Percentiles rank a stretch among this genome's conserved stretches.
phyloP scores from a whole-genome alignment of 2,329 filamentous ascomycete species.

The Pestalotiopsis sp. region DNA sequence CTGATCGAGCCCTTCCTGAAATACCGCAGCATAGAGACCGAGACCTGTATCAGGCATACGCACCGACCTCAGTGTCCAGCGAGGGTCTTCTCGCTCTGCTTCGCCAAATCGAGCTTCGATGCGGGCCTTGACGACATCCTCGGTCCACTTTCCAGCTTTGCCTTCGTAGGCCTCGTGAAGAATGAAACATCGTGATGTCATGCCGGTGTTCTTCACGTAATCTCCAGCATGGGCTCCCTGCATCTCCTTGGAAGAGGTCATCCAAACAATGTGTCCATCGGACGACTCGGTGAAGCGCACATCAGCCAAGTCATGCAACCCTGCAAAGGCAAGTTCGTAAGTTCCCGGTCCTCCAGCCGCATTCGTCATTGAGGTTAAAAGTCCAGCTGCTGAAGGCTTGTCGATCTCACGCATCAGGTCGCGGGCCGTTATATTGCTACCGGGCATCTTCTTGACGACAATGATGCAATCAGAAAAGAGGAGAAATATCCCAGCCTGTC shows the following conservation, averaged over 20 bases:
- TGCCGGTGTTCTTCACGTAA: constrained; percentile 48
- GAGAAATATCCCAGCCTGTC: constrained; percentile 71
- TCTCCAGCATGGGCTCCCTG: constrained; percentile 53
- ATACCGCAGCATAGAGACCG: constrained; percentile 67
- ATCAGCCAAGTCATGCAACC: constrained; percentile 69
- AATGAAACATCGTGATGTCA: constrained; percentile 68
- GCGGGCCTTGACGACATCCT: constrained; percentile 84
- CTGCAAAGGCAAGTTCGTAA: constrained; percentile 75
- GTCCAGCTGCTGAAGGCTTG: constrained; percentile 67
- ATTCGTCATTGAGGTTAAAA: constrained; percentile 66
- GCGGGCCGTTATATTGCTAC: constrained; percentile 67
- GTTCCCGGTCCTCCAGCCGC: constrained; percentile 60
- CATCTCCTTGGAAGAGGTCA: constrained; percentile 66
- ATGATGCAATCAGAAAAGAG: constrained; percentile 84
- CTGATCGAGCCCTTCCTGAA: constrained; percentile 67
- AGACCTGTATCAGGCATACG: constrained; percentile 63
- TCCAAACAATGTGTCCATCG: constrained; percentile 66
- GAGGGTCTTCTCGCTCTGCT: constrained; percentile 75
- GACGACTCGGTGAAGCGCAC: constrained; percentile 73
- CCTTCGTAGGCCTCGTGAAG: constrained; percentile 77
- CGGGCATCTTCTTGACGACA: constrained; percentile 70
- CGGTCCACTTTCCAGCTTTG: constrained; percentile 73
- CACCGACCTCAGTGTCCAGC: constrained; percentile 77
- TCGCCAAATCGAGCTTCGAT: constrained; percentile 86
- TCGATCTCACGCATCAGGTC: constrained; percentile 84